Conservation (phyloP, 2,329 filamentous ascomycete species). For the Xylaria sp. region DNA sequence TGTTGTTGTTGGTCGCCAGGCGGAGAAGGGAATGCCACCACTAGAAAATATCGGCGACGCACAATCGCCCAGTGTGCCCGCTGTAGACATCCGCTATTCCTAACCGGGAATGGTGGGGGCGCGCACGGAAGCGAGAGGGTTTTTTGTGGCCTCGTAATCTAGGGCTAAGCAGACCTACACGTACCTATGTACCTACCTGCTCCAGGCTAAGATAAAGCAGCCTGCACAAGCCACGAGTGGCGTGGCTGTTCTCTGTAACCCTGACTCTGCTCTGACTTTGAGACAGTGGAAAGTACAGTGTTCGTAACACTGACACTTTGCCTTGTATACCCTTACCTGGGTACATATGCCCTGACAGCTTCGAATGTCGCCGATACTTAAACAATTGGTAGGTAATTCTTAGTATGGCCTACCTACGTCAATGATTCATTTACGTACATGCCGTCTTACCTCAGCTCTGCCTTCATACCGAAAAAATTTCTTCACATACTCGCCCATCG, state of each 20-base stretch:
- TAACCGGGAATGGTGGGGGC: conserved; percentile 43
- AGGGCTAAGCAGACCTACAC: conserved; percentile 48
- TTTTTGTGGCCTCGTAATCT: conserved; percentile 46
- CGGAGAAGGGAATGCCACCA: conserved; percentile 42
- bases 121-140: conserved; percentile 44
- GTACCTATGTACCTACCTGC: not conserved
- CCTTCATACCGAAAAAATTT: not conserved
- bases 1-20: conserved; percentile 47
- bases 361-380: too few relatives aligned
- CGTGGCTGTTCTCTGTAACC: not conserved
- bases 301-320: too few relatives aligned
- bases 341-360: too few relatives aligned
- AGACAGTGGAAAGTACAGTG: too few relatives aligned
- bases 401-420: not conserved
- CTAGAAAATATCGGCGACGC: conserved; percentile 49
- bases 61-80: conserved; percentile 46
- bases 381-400: too few relatives aligned
- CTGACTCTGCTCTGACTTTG: too few relatives aligned
- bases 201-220: not conserved
- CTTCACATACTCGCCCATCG: not conserved
- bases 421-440: not conserved
- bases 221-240: not conserved
- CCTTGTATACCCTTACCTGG: not conserved
- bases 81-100: conserved; percentile 41
- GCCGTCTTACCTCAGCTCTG: not conserved